phyloP scores from a whole-genome alignment of 2,329 filamentous ascomycete species.

The Sporothrix brasiliensis region DNA sequence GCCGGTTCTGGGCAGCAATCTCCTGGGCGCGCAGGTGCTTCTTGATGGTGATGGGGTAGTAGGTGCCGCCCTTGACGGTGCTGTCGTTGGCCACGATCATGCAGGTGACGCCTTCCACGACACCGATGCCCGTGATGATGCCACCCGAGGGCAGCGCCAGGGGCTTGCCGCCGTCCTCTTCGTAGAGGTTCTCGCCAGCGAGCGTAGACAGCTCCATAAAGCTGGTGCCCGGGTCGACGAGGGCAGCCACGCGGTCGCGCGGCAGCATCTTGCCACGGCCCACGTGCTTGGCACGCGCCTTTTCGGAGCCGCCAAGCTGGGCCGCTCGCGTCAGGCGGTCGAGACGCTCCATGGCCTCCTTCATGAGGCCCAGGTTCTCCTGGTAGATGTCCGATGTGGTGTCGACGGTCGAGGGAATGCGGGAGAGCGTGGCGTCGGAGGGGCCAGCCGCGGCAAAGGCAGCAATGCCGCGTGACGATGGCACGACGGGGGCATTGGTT shows the following conservation, averaged over 20 bases:
- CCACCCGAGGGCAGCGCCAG: slow-evolving; percentile 73
- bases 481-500: slow-evolving; percentile 32
- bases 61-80: slow-evolving; percentile 95
- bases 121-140: slow-evolving; percentile 89
- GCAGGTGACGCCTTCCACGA: slow-evolving; percentile 86
- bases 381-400: slow-evolving; percentile 74
- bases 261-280: slow-evolving; percentile 92
- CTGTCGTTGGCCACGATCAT: slow-evolving; percentile 95
- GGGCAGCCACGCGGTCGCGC: slow-evolving; percentile 80
- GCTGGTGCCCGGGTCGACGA: slow-evolving; percentile 85
- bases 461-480: slow-evolving; percentile 53
- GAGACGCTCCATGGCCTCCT: slow-evolving; percentile 68
- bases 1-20: slow-evolving; percentile 83
- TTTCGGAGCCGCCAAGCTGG: slow-evolving; percentile 75
- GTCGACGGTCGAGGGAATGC: slow-evolving; percentile 76
- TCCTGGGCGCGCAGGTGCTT: slow-evolving; percentile 93
- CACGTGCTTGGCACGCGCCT: slow-evolving; percentile 85
- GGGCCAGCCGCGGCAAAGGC: slow-evolving; percentile 81
- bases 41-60: slow-evolving; percentile 96
- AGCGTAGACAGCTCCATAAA: slow-evolving; percentile 95
- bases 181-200: slow-evolving; percentile 83
- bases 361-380: slow-evolving; percentile 80
- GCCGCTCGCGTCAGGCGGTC: slow-evolving; percentile 70
- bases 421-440: slow-evolving; percentile 75
- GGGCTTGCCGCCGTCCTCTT: slow-evolving; percentile 58